Evolutionary conservation across 2,329 filamentous ascomycete species (phyloP), one percentile per base, ranked within the genome.

Genomic region (Emmonsia crescens): DNA sequence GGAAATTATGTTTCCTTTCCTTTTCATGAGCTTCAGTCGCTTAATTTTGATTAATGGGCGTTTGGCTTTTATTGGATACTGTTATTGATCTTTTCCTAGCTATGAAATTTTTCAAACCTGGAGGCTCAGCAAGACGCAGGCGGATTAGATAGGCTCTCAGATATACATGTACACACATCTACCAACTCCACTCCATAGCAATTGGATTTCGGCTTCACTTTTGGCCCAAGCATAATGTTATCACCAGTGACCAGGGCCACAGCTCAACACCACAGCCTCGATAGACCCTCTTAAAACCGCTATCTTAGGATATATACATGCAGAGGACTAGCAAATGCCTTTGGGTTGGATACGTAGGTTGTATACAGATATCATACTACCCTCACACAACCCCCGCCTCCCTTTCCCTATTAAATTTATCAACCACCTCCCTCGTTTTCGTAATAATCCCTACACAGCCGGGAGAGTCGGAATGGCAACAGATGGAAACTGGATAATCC

Each of bases 401-500:
- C 33, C 52, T 40, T 33, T 74, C 70, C 59, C 69, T 68, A 61
- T 79, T 79, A 54, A 78, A 78, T 38, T 73, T 72, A 64, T 79
- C 75, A 14, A 73, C 73, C 60, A 75, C 70, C 55, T 70, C 71
- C 46, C 73, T 71, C 16, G 75, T 74, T 9, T 74, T 73, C 61
- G 68, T 73, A 31, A 79, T 72, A 60, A 79, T 79, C 14, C 77
- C 76, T 12, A 79, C 63, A 60, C 76, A 78, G 0, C 75, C 76
- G 5, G 78, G 78, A 2, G 75, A 77, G 63, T 80, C 78, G 0
- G 77, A 79, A 64, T 80, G 78, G 63, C 77, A 79, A 59, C 78
- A 80, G 24, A 80, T 71, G 12, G 76, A 76, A 5, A 78, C 64
- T 0, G 72, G 74, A 60, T 79, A 76, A 29, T 75, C 71, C 64